A percentile compares a stretch with the other conserved stretches of the same genome.
Evolutionary conservation across 2,329 filamentous ascomycete species (phyloP).

Genomic region (Graphilbum fragrans): DNA sequence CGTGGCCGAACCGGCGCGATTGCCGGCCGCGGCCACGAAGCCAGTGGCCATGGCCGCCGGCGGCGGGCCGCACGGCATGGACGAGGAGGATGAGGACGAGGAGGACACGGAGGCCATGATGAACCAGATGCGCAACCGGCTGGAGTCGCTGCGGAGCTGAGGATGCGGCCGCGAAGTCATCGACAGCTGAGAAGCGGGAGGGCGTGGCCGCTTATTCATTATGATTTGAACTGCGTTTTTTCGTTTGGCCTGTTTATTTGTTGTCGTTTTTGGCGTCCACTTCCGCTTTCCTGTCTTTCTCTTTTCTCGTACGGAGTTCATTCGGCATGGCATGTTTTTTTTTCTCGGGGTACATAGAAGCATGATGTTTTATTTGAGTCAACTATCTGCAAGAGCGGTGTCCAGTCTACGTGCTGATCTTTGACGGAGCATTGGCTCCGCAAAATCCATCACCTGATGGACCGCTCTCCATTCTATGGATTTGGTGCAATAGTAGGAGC

Average conservation of each 20-base stretch:
- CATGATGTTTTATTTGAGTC: too few relatives aligned
- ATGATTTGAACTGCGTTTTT: neutral
- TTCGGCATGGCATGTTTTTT: too few relatives aligned
- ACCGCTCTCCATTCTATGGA: too few relatives aligned
- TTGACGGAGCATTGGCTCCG: too few relatives aligned
- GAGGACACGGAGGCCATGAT: constrained; percentile 83
- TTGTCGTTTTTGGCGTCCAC: too few relatives aligned
- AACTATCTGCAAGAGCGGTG: too few relatives aligned
- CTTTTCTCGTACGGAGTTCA: too few relatives aligned
- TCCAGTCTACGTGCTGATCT: too few relatives aligned
- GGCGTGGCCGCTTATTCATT: neutral
- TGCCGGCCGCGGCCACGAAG: constrained; percentile 26
- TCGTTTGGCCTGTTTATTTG: neutral
- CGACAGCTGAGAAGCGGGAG: neutral
- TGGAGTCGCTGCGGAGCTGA: constrained; percentile 84
- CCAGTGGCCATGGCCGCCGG: constrained; percentile 34
- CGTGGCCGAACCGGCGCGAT: constrained; percentile 30
- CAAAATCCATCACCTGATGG: too few relatives aligned
- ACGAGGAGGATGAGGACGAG: constrained; percentile 54
- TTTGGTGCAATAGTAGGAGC: too few relatives aligned
- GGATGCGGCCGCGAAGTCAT: too few relatives aligned
- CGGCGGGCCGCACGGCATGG: constrained; percentile 12
- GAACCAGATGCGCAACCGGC: constrained; percentile 81
- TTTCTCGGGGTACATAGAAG: too few relatives aligned
- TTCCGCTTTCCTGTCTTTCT: neutral